phyloP scores from a whole-genome alignment of 305 asterid species.

The Fraxinus sp. region DNA sequence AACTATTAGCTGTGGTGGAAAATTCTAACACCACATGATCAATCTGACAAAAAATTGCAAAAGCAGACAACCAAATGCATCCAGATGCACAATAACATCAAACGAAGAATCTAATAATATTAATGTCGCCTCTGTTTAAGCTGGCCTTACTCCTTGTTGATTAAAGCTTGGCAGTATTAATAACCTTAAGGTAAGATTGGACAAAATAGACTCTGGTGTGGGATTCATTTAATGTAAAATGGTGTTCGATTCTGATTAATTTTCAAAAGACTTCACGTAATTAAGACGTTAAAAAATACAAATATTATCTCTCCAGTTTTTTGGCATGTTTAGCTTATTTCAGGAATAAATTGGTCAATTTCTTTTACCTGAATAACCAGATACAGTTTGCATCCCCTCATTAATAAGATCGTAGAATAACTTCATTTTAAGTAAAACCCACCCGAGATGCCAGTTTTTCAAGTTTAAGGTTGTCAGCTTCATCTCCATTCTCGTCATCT shows the following conservation, averaged over 20 bases:
- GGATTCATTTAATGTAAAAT: not conserved
- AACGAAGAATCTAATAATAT: not conserved
- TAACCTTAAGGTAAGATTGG: not conserved
- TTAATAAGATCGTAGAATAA: not conserved
- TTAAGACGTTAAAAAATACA: not conserved
- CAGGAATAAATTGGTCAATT: not conserved
- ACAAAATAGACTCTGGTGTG: not conserved
- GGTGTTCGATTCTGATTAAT: not conserved
- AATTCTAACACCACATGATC: not conserved
- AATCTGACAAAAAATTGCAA: not conserved
- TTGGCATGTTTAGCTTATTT: not conserved
- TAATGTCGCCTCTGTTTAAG: not conserved
- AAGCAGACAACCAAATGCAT: not conserved
- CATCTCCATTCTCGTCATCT: constrained; percentile 85
- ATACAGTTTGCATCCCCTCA: not conserved
- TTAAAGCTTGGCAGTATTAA: not conserved
- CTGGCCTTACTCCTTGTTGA: not conserved
- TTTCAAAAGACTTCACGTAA: not conserved
- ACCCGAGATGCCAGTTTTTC: constrained; percentile 90
- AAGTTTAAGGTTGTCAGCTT: constrained; percentile 68
- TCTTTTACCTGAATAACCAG: not conserved
- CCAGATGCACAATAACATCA: not conserved
- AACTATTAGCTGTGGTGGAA: constrained; percentile 4
- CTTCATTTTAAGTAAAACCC: constrained; percentile 6
- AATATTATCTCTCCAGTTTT: not conserved